Conservation (phyloP, 2,329 filamentous ascomycete genomes). For the Tolypocladium sp. region DNA sequence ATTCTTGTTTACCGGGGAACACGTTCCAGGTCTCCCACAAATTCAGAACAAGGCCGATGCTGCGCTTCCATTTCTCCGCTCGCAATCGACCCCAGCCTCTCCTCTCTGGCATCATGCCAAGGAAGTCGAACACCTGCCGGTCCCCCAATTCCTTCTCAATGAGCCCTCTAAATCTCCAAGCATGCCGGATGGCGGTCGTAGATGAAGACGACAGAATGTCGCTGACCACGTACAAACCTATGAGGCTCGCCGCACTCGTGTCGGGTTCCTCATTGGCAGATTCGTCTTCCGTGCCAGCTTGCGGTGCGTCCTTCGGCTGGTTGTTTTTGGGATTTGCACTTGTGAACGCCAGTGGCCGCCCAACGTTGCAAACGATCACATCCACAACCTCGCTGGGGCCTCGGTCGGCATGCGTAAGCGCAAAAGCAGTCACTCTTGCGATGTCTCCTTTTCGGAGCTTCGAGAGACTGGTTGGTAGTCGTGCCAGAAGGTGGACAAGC, state of each 20-base stretch:
- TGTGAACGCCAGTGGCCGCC: constrained; percentile 65
- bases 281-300: constrained; percentile 21
- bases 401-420: constrained; percentile 74
- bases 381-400: constrained; percentile 90
- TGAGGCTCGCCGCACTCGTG: constrained; percentile 62
- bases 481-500: constrained; percentile 72
- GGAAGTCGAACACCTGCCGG: constrained; percentile 61
- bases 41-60: constrained; percentile 57
- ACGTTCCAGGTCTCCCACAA: constrained; percentile 66
- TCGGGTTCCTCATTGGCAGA: constrained; percentile 42
- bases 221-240: constrained; percentile 67
- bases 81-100: constrained; percentile 72
- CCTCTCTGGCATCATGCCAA: constrained; percentile 65
- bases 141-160: constrained; percentile 65
- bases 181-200: constrained; percentile 69
- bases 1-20: constrained; percentile 66
- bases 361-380: constrained; percentile 74
- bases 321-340: constrained; percentile 54
- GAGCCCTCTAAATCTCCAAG: constrained; percentile 77
- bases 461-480: constrained; percentile 66
- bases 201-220: constrained; percentile 74
- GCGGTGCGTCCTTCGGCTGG: constrained; percentile 21
- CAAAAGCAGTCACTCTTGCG: constrained; percentile 77
- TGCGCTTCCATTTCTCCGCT: constrained; percentile 77
- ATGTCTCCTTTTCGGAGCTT: constrained; percentile 77